Conservation (phyloP, 2,329 filamentous ascomycete species). For the Trichoderma hamatum region DNA sequence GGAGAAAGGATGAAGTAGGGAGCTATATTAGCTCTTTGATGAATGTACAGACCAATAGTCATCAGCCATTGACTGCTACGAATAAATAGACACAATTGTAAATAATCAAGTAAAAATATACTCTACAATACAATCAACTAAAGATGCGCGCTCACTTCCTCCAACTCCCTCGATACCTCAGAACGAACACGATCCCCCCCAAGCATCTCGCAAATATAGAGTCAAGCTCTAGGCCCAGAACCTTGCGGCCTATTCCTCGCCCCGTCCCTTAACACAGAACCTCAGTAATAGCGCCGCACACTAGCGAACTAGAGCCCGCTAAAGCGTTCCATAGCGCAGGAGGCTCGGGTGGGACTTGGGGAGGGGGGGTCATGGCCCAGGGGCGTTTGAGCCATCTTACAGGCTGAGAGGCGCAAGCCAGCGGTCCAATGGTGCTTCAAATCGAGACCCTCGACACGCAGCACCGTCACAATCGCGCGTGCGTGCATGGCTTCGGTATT, state of each 20-base stretch:
- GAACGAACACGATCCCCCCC: background rate
- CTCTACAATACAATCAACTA: background rate
- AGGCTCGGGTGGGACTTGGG: background rate
- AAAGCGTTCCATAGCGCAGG: slow-evolving; percentile 13
- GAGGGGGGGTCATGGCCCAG: background rate
- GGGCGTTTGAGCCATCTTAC: slow-evolving; percentile 11
- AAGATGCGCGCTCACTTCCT: background rate
- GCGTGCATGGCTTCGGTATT: background rate
- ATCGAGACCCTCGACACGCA: background rate
- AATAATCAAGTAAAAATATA: background rate
- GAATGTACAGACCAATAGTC: background rate
- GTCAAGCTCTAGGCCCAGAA: background rate
- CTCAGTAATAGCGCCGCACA: background rate
- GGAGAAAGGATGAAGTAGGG: background rate
- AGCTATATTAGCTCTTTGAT: background rate
- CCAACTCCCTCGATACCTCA: background rate
- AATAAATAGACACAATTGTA: background rate
- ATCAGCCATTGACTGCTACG: background rate
- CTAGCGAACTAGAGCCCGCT: slow-evolving; percentile 6
- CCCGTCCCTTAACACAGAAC: background rate
- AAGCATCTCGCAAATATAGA: background rate
- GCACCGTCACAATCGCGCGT: background rate
- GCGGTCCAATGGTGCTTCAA: background rate
- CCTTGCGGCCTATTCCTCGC: background rate
- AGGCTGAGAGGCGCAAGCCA: background rate